Evolutionary conservation across 192 early-diverging fungal genomes (phyloP).

Genomic region (Borealophlyctis nickersoniae): DNA sequence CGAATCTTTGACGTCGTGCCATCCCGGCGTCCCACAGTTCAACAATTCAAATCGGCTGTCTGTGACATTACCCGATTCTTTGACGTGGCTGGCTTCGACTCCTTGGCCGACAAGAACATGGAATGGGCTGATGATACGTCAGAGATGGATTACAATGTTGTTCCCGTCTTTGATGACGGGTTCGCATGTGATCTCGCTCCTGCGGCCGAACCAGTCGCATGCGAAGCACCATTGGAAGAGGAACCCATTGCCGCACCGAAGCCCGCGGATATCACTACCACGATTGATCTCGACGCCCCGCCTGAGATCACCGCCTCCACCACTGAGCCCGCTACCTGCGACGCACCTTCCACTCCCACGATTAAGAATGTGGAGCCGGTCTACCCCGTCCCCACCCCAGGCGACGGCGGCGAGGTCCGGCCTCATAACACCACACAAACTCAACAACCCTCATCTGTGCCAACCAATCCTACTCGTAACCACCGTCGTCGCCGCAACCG

Average conservation of each 20-base stretch:
- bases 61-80: neutral
- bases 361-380: too few relatives aligned
- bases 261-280: neutral
- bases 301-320: neutral
- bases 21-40: neutral
- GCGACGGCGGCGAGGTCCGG: too few relatives aligned
- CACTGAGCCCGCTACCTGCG: too few relatives aligned
- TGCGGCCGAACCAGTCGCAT: too few relatives aligned
- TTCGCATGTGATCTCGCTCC: too few relatives aligned
- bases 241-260: neutral
- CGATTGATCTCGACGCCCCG: neutral
- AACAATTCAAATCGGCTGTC: neutral
- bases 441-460: too few relatives aligned
- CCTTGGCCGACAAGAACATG: neutral
- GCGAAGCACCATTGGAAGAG: too few relatives aligned
- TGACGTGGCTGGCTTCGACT: neutral
- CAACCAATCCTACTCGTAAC: too few relatives aligned
- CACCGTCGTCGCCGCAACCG: too few relatives aligned
- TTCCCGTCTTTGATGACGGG: neutral
- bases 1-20: slow-evolving; percentile 64
- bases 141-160: neutral
- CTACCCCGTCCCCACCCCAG: too few relatives aligned
- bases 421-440: too few relatives aligned
- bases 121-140: neutral
- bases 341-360: too few relatives aligned